Percentiles rank a stretch among this genome's conserved stretches.
These are phyloP conservation scores for Fusarium heterosporum DNA, from an alignment of 2,329 filamentous ascomycete species.

Conservation along the genomic window DNA sequence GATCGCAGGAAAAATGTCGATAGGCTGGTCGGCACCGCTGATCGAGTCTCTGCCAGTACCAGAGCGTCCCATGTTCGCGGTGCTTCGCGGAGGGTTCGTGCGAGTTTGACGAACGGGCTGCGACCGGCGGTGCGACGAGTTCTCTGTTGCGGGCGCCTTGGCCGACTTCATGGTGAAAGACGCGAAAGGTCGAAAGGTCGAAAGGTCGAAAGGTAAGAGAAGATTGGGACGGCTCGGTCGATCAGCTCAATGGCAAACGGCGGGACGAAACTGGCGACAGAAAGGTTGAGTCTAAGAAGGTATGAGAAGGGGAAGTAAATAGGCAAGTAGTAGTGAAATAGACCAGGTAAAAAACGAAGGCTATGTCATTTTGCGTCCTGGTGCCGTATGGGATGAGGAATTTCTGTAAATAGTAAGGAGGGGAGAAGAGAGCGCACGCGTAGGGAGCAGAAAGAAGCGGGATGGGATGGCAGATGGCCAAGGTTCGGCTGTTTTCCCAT, in stretches of 20 bases:
- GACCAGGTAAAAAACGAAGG: slow-evolving; percentile 31
- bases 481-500: slow-evolving; percentile 28
- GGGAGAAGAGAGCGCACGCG: slow-evolving; percentile 44
- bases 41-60: slow-evolving; percentile 60
- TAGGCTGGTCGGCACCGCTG: slow-evolving; percentile 66
- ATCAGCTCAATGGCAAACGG: slow-evolving; percentile 36
- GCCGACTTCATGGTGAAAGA: slow-evolving; percentile 65
- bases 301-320: slow-evolving; percentile 19
- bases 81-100: slow-evolving; percentile 70
- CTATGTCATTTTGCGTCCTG: slow-evolving; percentile 45
- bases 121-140: slow-evolving; percentile 66
- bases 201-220: slow-evolving; percentile 35
- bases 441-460: slow-evolving; percentile 38
- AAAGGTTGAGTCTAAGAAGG: slow-evolving; percentile 27
- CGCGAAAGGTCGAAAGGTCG: slow-evolving; percentile 35
- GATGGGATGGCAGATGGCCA: slow-evolving; percentile 30
- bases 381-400: slow-evolving; percentile 31
- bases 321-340: slow-evolving; percentile 40
- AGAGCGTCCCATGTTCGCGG: slow-evolving; percentile 60
- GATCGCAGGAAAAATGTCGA: slow-evolving; percentile 75
- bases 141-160: slow-evolving; percentile 59
- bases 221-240: slow-evolving; percentile 36
- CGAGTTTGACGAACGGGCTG: slow-evolving; percentile 74
- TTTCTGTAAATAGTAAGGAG: slow-evolving; percentile 35
- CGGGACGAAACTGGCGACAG: slow-evolving; percentile 41